Percentiles rank a stretch among this genome's conserved stretches.
Evolutionary conservation across 306 rosid genomes (phyloP).

Genomic region (Delonix regia): DNA sequence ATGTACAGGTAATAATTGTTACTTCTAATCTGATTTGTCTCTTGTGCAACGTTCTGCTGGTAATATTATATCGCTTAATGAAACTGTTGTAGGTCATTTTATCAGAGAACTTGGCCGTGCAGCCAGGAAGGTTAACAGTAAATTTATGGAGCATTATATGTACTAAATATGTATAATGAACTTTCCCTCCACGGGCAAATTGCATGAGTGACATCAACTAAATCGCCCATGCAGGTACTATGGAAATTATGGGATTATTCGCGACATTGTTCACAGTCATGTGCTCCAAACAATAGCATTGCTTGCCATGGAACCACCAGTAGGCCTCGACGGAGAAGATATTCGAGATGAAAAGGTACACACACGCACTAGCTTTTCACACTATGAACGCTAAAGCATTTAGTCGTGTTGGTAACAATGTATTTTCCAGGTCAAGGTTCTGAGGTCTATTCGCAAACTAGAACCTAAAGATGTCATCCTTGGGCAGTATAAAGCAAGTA

Average conservation of each 20-base stretch:
- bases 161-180: constrained; percentile 9
- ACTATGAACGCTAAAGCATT: constrained; percentile 21
- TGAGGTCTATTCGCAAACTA: constrained; percentile 80
- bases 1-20: constrained; percentile 64
- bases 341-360: constrained; percentile 92
- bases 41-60: constrained; percentile 9
- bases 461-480: constrained; percentile 79
- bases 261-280: constrained; percentile 90
- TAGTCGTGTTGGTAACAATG: constrained; percentile 37
- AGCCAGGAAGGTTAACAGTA: constrained; percentile 69
- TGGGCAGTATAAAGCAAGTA: constrained; percentile 83
- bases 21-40: constrained; percentile 19
- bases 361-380: constrained; percentile 14
- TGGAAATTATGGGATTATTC: constrained; percentile 81
- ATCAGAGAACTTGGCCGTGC: constrained; percentile 77
- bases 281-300: constrained; percentile 87
- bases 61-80: constrained; percentile 11
- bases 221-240: constrained; percentile 63
- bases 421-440: constrained; percentile 79
- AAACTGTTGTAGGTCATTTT: constrained; percentile 61
- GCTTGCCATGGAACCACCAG: constrained; percentile 97
- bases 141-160: constrained; percentile 22
- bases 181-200: background rate
- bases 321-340: constrained; percentile 90
- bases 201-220: constrained; percentile 31